These are phyloP conservation scores for Crithidia expoeki DNA, from an alignment of 208 protist genomes.

Conservation along the genomic window DNA sequence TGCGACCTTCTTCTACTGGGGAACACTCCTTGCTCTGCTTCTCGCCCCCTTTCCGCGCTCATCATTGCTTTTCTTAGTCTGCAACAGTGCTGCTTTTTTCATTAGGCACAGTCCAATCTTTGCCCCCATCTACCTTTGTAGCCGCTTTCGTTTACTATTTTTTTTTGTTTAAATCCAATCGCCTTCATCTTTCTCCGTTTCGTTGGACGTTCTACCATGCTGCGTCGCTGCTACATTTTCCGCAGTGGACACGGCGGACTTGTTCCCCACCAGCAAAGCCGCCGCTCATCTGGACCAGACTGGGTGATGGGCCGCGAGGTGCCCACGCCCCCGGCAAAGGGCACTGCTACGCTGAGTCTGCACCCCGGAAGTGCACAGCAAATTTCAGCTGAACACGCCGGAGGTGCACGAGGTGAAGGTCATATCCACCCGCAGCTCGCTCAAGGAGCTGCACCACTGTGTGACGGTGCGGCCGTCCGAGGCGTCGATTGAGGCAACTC, in stretches of 20 bases:
- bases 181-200: background rate
- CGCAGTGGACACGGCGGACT: slow-evolving; percentile 71
- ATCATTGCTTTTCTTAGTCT: no score
- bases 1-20: no score
- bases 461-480: slow-evolving; percentile 36
- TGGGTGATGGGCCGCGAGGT: slow-evolving; percentile 65
- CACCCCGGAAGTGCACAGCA: slow-evolving; percentile 39
- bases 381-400: slow-evolving; percentile 52
- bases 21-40: no score
- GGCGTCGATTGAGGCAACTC: slow-evolving; percentile 24
- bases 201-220: slow-evolving; percentile 21
- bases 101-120: no score
- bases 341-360: slow-evolving; percentile 56
- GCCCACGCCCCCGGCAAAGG: slow-evolving; percentile 54
- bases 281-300: slow-evolving; percentile 62
- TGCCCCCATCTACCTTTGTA: no score
- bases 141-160: no score
- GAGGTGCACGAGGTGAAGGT: slow-evolving; percentile 38
- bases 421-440: slow-evolving; percentile 25
- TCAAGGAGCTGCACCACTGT: slow-evolving; percentile 33
- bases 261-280: slow-evolving; percentile 85
- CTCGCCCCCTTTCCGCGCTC: no score
- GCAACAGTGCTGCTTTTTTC: no score
- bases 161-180: slow-evolving; percentile 14
- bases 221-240: slow-evolving; percentile 33